Evolutionary conservation across 2,329 filamentous ascomycete genomes (phyloP).

Genomic region (Amauroascus verrucosus): DNA sequence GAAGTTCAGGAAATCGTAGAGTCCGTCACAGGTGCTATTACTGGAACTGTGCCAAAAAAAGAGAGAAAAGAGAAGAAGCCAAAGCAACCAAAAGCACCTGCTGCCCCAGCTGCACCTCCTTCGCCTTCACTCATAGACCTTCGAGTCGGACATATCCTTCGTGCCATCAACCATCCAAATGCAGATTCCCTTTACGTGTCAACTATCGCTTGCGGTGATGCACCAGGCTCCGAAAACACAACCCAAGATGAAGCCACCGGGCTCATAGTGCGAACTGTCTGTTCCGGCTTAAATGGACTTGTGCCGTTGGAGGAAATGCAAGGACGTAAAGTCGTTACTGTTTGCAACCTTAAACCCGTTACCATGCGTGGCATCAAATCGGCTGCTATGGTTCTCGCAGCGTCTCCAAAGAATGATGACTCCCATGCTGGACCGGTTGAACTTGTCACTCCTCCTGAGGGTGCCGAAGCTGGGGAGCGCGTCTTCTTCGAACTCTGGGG

Average conservation of each 20-base stretch:
- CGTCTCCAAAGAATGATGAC: constrained; percentile 71
- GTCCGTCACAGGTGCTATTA: constrained; percentile 22
- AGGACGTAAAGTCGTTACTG: constrained; percentile 83
- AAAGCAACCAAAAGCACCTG: constrained; percentile 58
- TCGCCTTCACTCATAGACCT: constrained; percentile 85
- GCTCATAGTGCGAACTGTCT: constrained; percentile 86
- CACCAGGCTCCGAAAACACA: constrained; percentile 76
- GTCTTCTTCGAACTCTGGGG: constrained; percentile 88
- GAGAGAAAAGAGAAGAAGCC: constrained; percentile 72
- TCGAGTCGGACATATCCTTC: constrained; percentile 92
- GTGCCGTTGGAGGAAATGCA: constrained; percentile 95
- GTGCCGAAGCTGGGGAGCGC: constrained; percentile 69
- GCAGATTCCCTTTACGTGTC: constrained; percentile 93
- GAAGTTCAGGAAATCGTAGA: constrained; percentile 42
- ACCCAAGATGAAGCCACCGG: constrained; percentile 68
- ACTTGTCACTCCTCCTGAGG: constrained; percentile 73
- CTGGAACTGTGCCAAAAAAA: constrained; percentile 34
- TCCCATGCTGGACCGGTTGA: constrained; percentile 88
- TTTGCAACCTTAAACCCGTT: constrained; percentile 97
- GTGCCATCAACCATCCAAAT: constrained; percentile 89
- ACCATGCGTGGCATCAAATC: constrained; percentile 90
- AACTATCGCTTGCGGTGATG: constrained; percentile 88
- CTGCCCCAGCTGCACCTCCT: constrained; percentile 61
- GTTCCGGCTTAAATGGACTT: constrained; percentile 89
- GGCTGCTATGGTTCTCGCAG: constrained; percentile 85